Percentiles rank a stretch among this genome's conserved stretches.
phyloP scores from a whole-genome alignment of 1,284 basidiomycete genomes.

The Malassezia caprae region DNA sequence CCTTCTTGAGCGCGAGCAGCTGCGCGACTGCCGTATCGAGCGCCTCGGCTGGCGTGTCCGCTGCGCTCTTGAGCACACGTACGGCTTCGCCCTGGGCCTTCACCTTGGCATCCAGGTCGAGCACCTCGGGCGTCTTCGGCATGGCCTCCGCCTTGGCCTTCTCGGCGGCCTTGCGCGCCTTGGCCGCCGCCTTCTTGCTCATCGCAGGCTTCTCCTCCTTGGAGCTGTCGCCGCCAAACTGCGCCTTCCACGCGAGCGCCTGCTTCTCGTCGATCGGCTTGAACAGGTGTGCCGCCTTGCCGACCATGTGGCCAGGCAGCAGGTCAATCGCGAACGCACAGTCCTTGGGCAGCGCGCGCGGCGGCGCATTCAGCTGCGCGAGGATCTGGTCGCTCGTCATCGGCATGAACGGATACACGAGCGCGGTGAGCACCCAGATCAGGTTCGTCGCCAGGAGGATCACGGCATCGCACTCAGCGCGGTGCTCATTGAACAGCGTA shows the following conservation, averaged over 20 bases:
- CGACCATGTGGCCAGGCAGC: slow-evolving; percentile 73
- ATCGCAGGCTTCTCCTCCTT: slow-evolving; percentile 35
- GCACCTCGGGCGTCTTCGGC: slow-evolving; percentile 27
- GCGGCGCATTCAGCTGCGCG: slow-evolving; percentile 77
- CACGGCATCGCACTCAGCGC: slow-evolving; percentile 77
- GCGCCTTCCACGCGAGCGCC: slow-evolving; percentile 68
- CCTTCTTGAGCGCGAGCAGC: slow-evolving; percentile 21
- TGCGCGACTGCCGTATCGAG: slow-evolving; percentile 20
- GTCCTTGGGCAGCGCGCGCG: slow-evolving; percentile 56
- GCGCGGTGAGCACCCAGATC: slow-evolving; percentile 76
- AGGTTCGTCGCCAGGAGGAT: slow-evolving; percentile 78
- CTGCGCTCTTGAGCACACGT: slow-evolving; percentile 26
- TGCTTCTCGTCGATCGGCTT: slow-evolving; percentile 85
- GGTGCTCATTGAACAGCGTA: slow-evolving; percentile 68
- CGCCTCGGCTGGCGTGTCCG: slow-evolving; percentile 7
- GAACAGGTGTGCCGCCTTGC: slow-evolving; percentile 80
- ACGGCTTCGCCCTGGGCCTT: slow-evolving; percentile 31
- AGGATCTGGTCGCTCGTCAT: slow-evolving; percentile 72
- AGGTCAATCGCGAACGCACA: slow-evolving; percentile 61
- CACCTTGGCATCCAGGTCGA: slow-evolving; percentile 27
- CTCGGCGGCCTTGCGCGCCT: slow-evolving; percentile 40
- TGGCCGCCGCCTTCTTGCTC: slow-evolving; percentile 43
- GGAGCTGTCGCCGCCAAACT: slow-evolving; percentile 62
- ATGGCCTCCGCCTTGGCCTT: slow-evolving; percentile 24
- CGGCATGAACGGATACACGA: slow-evolving; percentile 95